Evolutionary conservation across 164 flowering plant species (phyloP), one percentile per base, ranked within the genome.

Genomic region (Berberis thunbergii): DNA sequence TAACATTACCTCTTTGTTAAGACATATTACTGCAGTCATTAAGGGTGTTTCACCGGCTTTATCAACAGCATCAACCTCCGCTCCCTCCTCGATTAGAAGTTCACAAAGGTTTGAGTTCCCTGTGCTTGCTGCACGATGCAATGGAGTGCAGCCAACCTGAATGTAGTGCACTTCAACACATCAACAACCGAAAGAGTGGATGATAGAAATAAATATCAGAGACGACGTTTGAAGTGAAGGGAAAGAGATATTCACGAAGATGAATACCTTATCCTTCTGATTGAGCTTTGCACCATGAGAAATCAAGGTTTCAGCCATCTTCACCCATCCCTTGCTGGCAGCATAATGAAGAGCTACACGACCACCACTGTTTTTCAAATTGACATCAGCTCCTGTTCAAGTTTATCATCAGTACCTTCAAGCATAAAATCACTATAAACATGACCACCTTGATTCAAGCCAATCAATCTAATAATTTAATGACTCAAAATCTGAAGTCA

Each of bases 301-400:
- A 45, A 94, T 73, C 70, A 94, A 71, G 71, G 78, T 54, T 75
- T 85, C 84, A 69, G 92, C 96, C 70, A 91, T 73, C 75, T 87
- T 76, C 72, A 77, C 52, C 88, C 89, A 70, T 49, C 96, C 99
- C 74, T 94, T 94, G 81, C 99, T 94, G 54, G 97, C 91, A 72
- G 96, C 97, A 83, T 94, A 94, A 67, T 91, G 99, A 73, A 94
- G 96, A 53, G 97, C 96, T 64, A 94, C 79, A 13, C 96, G 93
- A 38, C 99, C 99, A 45, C 97, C 96, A 72, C 79, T 69, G 73
- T 89, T 94, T 74, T 81, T 86, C 77, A 87, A 45, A 78, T 87
- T 85, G 45, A 87, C 86, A 86, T 88, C 84, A 72, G 94, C 91
- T 59, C 91, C 96, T 94, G 78, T 42, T 44, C 64, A 76, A 45